Percentiles rank a stretch among this genome's conserved stretches.
phyloP scores from a whole-genome alignment of 2,329 filamentous ascomycete genomes.

The Juglanconis sp. region DNA sequence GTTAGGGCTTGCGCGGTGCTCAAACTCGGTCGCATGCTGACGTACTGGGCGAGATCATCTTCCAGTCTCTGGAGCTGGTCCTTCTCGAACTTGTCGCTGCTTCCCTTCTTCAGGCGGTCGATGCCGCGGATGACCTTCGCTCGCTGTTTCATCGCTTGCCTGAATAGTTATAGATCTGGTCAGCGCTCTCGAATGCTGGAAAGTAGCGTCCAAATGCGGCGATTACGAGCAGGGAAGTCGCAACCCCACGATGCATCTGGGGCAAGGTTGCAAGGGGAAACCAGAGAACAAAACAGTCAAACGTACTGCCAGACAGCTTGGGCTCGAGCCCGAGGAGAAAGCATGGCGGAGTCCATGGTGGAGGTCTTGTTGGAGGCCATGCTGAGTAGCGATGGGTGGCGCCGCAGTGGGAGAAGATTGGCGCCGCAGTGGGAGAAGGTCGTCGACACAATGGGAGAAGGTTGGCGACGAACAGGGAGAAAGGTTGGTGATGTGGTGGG shows the following conservation, averaged over 20 bases:
- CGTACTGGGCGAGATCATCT: constrained; percentile 30
- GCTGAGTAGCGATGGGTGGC: neutral
- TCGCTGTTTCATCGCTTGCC: constrained; percentile 25
- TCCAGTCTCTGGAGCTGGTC: constrained; percentile 30
- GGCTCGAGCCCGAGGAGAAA: constrained; percentile 1
- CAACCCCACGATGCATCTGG: neutral
- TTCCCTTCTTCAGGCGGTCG: constrained; percentile 26
- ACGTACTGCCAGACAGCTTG: constrained; percentile 18
- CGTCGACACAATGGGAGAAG: neutral
- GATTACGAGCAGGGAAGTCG: neutral
- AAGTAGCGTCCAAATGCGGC: neutral
- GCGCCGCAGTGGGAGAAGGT: neutral
- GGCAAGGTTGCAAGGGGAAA: neutral
- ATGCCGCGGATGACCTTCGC: constrained; percentile 23
- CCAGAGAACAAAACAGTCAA: neutral
- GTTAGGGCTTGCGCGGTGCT: constrained; percentile 10
- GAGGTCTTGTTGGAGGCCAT: constrained; percentile 10
- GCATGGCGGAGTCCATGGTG: constrained; percentile 7
- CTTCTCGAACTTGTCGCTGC: constrained; percentile 20
- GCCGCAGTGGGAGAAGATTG: neutral
- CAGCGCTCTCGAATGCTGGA: neutral
- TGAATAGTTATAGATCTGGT: constrained; percentile 2
- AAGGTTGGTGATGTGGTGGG: constrained; percentile 16
- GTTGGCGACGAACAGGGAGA: neutral
- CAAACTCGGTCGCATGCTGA: neutral